Evolutionary conservation across 805 yeast species (phyloP).

Genomic region (Myxozyma neglecta): DNA sequence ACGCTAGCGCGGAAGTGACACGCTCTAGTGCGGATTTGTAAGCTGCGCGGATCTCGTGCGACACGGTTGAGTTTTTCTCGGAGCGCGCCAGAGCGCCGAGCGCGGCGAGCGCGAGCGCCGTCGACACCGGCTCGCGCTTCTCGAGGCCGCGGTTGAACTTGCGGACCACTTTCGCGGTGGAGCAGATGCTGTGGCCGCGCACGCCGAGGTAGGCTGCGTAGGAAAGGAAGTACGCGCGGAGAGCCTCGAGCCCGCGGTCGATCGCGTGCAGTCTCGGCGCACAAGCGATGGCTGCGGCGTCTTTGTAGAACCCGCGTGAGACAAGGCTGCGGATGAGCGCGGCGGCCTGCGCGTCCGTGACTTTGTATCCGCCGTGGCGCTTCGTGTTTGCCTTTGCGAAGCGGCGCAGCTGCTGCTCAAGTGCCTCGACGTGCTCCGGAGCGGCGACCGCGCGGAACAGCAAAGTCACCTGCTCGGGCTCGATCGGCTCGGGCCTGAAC

Average conservation of each 20-base stretch:
- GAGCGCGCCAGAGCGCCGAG: background rate
- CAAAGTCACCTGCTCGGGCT: no score
- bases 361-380: background rate
- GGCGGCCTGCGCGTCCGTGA: constrained; percentile 19
- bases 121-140: background rate
- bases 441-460: no score
- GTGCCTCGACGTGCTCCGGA: background rate
- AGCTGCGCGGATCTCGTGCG: background rate
- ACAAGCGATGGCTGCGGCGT: background rate
- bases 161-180: background rate
- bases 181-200: background rate
- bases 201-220: background rate
- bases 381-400: constrained; percentile 1
- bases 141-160: background rate
- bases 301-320: constrained; percentile 7
- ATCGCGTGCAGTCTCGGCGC: background rate
- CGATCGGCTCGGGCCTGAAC: no score
- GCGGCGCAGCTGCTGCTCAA: background rate
- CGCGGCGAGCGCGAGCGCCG: constrained; percentile 5
- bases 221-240: background rate
- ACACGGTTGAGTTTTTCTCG: background rate
- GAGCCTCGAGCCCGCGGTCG: background rate
- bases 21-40: background rate
- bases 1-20: background rate
- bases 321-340: constrained; percentile 7